A percentile compares a stretch with the other conserved stretches of the same genome.
Conservation (phyloP, 345 rosid genomes). For the Nephelium lappaceum region DNA sequence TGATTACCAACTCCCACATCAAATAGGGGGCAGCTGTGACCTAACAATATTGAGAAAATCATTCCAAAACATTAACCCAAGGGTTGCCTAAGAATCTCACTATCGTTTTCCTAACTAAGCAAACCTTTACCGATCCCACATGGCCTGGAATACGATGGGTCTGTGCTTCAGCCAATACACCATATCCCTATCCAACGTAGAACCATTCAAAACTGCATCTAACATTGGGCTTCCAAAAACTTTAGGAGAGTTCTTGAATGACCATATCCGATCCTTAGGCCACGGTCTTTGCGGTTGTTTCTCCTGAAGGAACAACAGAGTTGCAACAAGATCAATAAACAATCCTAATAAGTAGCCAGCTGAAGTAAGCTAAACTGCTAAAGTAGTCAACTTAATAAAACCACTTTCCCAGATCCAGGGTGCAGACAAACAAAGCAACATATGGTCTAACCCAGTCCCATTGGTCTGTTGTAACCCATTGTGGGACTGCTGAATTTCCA, state of each 20-base stretch:
- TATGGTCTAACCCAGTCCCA: too few species aligned
- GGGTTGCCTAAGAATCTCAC: slow-evolving; percentile 14
- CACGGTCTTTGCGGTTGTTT: slow-evolving; percentile 88
- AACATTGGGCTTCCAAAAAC: slow-evolving; percentile 95
- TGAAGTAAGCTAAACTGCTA: too few species aligned
- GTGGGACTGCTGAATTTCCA: too few species aligned
- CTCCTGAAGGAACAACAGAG: slow-evolving; percentile 48
- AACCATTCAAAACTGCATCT: slow-evolving; percentile 59
- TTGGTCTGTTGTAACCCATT: too few species aligned
- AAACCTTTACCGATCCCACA: slow-evolving; percentile 68
- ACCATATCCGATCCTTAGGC: slow-evolving; percentile 97
- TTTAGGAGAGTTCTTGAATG: slow-evolving; percentile 58
- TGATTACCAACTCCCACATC: slow-evolving; percentile 46
- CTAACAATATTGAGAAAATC: slow-evolving; percentile 36
- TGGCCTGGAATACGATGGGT: slow-evolving; percentile 61
- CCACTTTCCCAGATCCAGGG: not conserved
- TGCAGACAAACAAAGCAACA: too few species aligned
- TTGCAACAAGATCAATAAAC: not conserved
- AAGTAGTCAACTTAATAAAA: too few species aligned
- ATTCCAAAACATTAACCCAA: slow-evolving; percentile 42
- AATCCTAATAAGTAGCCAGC: not conserved
- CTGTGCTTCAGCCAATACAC: slow-evolving; percentile 92
- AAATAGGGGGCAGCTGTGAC: slow-evolving; percentile 41
- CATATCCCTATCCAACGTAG: slow-evolving; percentile 75
- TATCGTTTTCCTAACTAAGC: slow-evolving; percentile 20